Conservation (phyloP, 441 rosid species). For the Capsella rubella region DNA sequence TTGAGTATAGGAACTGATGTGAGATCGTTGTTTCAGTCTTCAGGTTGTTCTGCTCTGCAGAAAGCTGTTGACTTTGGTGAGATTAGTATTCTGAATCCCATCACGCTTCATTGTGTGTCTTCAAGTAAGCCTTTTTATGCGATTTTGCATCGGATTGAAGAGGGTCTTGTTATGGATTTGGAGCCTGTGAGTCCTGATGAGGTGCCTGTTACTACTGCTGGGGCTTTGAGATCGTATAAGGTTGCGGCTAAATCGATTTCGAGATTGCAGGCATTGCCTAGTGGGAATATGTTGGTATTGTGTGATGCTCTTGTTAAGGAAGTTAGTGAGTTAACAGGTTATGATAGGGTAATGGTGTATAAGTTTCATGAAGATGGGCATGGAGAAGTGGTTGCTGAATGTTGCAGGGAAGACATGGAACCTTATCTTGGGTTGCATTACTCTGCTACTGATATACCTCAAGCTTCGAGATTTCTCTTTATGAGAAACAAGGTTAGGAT, state of each 20-base stretch:
- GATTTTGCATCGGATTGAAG: slow-evolving; percentile 78
- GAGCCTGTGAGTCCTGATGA: slow-evolving; percentile 86
- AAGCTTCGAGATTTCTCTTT: slow-evolving; percentile 86
- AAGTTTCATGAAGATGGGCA: slow-evolving; percentile 91
- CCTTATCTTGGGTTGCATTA: slow-evolving; percentile 90
- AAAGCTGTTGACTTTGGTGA: slow-evolving; percentile 73
- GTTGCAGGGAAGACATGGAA: slow-evolving; percentile 55
- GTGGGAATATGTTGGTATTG: slow-evolving; percentile 60
- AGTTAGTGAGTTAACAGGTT: slow-evolving; percentile 75
- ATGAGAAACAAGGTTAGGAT: slow-evolving; percentile 86
- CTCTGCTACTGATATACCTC: slow-evolving; percentile 91
- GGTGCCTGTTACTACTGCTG: slow-evolving; percentile 82
- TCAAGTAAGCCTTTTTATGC: slow-evolving; percentile 86
- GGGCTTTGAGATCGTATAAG: slow-evolving; percentile 83
- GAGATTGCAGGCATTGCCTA: slow-evolving; percentile 77
- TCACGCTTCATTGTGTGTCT: slow-evolving; percentile 66
- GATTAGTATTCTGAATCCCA: slow-evolving; percentile 75
- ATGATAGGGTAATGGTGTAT: slow-evolving; percentile 88
- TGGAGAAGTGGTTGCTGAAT: slow-evolving; percentile 86
- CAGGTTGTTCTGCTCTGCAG: slow-evolving; percentile 70
- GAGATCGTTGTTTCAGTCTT: slow-evolving; percentile 59
- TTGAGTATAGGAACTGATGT: slow-evolving; percentile 70
- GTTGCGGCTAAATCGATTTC: slow-evolving; percentile 88
- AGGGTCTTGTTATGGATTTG: slow-evolving; percentile 77
- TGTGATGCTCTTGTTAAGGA: slow-evolving; percentile 82